Conservation (phyloP, 805 yeast genomes). For the Zygotorulaspora florentina region DNA sequence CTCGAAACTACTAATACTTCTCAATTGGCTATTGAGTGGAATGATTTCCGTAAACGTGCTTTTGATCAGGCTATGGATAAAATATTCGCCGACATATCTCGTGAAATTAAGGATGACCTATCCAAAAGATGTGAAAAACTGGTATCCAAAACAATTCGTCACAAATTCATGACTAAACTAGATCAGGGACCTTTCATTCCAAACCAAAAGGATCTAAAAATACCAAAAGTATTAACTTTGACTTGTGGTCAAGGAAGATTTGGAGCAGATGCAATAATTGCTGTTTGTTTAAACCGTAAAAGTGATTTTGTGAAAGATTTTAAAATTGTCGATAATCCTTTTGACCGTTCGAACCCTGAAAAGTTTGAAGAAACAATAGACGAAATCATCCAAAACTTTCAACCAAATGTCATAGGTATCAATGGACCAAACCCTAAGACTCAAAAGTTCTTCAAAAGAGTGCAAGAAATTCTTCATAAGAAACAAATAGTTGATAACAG, state of each 20-base stretch:
- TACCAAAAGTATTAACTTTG: conserved; percentile 77
- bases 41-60: conserved; percentile 62
- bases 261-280: conserved; percentile 80
- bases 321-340: conserved; percentile 72
- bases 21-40: conserved; percentile 76
- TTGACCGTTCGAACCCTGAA: conserved; percentile 43
- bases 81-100: conserved; percentile 60
- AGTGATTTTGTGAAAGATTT: conserved; percentile 74
- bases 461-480: conserved; percentile 52
- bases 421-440: conserved; percentile 81
- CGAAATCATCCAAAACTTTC: conserved; percentile 54
- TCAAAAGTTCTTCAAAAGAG: conserved; percentile 52
- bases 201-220: conserved; percentile 71
- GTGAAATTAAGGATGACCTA: conserved; percentile 78
- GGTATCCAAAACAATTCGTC: conserved; percentile 66
- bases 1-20: conserved; percentile 75
- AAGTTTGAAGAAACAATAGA: conserved; percentile 65
- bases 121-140: conserved; percentile 70
- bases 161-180: conserved; percentile 60
- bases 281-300: conserved; percentile 69
- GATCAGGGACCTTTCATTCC: conserved; percentile 96
- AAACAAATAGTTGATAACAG: conserved; percentile 54
- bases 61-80: conserved; percentile 64
- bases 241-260: conserved; percentile 83
- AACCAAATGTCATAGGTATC: conserved; percentile 87